Conservation (phyloP, 257 asterid species). For the Petunia secreta region DNA sequence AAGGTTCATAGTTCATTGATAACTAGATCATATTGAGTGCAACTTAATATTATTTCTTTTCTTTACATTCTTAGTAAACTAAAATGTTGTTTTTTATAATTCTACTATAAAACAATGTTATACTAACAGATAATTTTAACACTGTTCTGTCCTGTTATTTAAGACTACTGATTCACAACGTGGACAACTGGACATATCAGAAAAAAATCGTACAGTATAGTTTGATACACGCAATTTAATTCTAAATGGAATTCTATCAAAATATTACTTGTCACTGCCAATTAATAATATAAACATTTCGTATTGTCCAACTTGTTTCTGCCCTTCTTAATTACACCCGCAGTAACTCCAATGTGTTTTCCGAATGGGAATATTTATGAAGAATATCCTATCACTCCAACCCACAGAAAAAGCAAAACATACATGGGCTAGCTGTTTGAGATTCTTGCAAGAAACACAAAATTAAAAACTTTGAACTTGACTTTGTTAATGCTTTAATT, state of each 20-base stretch:
- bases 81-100: no score
- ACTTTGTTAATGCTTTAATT: neutral
- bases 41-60: neutral
- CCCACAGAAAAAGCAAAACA: neutral
- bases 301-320: constrained; percentile 12
- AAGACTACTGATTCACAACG: neutral
- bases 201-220: neutral
- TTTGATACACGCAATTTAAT: neutral
- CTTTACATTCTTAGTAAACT: neutral
- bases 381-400: neutral
- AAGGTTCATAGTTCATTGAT: no score
- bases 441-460: neutral
- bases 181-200: constrained; percentile 16
- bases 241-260: neutral
- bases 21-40: no score
- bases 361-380: constrained; percentile 1
- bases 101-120: no score
- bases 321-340: constrained; percentile 10
- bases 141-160: no score
- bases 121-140: no score
- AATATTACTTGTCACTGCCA: neutral
- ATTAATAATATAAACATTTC: neutral
- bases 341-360: neutral
- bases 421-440: neutral
- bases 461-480: neutral